These are phyloP conservation scores for Vitis hybrid DNA, from an alignment of 177 flowering plant species.

Conservation along the genomic window DNA sequence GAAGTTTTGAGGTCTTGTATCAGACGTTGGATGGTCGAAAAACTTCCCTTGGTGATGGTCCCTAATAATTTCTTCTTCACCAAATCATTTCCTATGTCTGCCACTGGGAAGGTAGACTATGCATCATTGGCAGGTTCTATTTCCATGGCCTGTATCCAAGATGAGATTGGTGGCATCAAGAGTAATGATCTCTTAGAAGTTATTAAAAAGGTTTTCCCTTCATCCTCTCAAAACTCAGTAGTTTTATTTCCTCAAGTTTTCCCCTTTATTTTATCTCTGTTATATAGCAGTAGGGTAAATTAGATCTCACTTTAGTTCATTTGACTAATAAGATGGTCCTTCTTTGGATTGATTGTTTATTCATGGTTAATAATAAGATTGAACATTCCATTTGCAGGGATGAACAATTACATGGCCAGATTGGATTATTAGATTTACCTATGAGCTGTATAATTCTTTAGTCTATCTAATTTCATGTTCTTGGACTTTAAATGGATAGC, in stretches of 20 bases:
- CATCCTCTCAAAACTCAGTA: neutral
- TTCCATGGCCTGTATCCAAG: slow-evolving; percentile 9
- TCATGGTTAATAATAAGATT: too few species aligned
- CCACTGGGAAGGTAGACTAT: slow-evolving; percentile 85
- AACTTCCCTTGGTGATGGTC: slow-evolving; percentile 59
- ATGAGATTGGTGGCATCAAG: slow-evolving; percentile 13
- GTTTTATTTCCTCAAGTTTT: neutral
- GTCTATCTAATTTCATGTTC: too few species aligned
- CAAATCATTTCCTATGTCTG: slow-evolving; percentile 63
- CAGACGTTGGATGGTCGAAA: slow-evolving; percentile 61
- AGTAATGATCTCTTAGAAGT: slow-evolving; percentile 33
- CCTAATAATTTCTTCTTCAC: slow-evolving; percentile 48
- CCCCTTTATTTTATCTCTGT: neutral
- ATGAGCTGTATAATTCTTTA: too few species aligned
- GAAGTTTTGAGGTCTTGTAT: slow-evolving; percentile 35
- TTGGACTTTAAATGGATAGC: too few species aligned
- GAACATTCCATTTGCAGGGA: too few species aligned
- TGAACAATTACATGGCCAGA: too few species aligned
- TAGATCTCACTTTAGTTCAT: too few species aligned
- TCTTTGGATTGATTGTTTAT: too few species aligned
- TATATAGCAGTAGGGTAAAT: neutral
- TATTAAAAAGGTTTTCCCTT: slow-evolving; percentile 53
- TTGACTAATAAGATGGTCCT: too few species aligned
- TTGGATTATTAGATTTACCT: too few species aligned
- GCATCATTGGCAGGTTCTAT: slow-evolving; percentile 30